Evolutionary conservation across 305 asterid species (phyloP), one percentile per base, ranked within the genome.

Genomic region (Fraxinus floribunda): DNA sequence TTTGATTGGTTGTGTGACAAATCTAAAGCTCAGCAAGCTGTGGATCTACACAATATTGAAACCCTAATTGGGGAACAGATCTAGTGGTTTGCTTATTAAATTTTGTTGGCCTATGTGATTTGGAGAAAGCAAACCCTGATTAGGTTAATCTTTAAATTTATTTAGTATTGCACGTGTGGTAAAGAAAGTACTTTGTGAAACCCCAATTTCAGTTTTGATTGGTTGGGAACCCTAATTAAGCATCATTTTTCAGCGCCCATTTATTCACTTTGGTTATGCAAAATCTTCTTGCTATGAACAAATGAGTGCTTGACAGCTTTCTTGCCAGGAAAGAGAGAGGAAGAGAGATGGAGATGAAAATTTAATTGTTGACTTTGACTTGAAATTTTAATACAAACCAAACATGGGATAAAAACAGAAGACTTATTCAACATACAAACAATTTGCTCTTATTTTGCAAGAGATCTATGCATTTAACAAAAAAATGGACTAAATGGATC

Each of bases 271-370:
- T 60, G 78, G 15, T 80, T 80, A 83, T 81, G 89, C 83, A 46
- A 80, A 62, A 46, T 79, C 85, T 71, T 81, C 64, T 49, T 77
- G 57, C 26, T 62, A 82, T 75, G 80, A 85, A 78, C 94, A 72
- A 89, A 91, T 93, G 83, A 84, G 79, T 90, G 73, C 76, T 90
- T 66, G 94, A 90, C 92, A 90, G 79, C 89, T 86, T 83, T 83
- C 80, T 71, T 71, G 38, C 34, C 66, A 13, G 66, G 74, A 80
- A 76, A 77, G 77, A 83, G 85, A 79, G 55, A 75, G 77, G 13
- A 34, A 79, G 36, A 62, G 57, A 46, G 57, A 46, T 46, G n/a
- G 6, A 46, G 57, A 46, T 0, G 57, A 46, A 3, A 46, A 46
- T 46, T 75, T 36, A 76, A 62, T 7, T 38, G 5, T 38, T 38